These are phyloP conservation scores for Aspergillus sp. DNA, from an alignment of 2,329 filamentous ascomycete genomes.

Conservation along the genomic window DNA sequence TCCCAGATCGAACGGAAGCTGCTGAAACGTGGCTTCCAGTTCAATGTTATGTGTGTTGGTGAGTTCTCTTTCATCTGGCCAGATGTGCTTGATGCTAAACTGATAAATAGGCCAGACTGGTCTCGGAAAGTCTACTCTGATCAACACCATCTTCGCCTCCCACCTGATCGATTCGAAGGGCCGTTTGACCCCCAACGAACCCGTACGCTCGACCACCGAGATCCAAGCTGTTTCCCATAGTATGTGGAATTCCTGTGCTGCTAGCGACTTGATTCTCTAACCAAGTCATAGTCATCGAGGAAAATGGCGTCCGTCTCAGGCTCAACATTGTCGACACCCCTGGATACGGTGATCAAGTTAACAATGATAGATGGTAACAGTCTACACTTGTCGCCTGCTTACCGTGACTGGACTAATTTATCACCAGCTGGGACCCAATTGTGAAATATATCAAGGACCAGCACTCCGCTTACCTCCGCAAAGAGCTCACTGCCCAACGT, in stretches of 20 bases:
- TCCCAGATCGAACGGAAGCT: slow-evolving; percentile 99
- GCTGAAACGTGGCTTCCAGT: slow-evolving; percentile 98
- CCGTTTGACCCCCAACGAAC: slow-evolving; percentile 86
- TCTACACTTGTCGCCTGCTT: neutral
- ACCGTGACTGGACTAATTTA: slow-evolving; percentile 21
- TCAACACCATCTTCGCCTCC: slow-evolving; percentile 99
- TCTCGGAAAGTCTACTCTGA: slow-evolving; percentile 96
- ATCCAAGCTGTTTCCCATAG: slow-evolving; percentile 96
- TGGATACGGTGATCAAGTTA: slow-evolving; percentile 96
- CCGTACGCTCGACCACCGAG: slow-evolving; percentile 92
- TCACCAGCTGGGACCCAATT: slow-evolving; percentile 85
- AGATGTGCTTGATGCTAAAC: neutral
- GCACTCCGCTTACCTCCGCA: slow-evolving; percentile 97
- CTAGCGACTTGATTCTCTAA: slow-evolving; percentile 15
- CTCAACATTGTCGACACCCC: slow-evolving; percentile 99
- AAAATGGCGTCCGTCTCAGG: slow-evolving; percentile 95
- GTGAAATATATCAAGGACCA: slow-evolving; percentile 99
- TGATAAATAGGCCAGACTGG: slow-evolving; percentile 80
- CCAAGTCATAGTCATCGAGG: slow-evolving; percentile 72
- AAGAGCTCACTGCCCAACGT: slow-evolving; percentile 98
- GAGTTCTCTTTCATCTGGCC: slow-evolving; percentile 48
- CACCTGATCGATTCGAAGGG: slow-evolving; percentile 99
- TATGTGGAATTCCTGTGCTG: slow-evolving; percentile 32
- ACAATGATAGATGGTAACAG: slow-evolving; percentile 88
- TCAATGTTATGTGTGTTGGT: slow-evolving; percentile 99